Base-by-base conservation (phyloP, 208 protist genomes). In the Acanthamoeba healyi region DNA sequence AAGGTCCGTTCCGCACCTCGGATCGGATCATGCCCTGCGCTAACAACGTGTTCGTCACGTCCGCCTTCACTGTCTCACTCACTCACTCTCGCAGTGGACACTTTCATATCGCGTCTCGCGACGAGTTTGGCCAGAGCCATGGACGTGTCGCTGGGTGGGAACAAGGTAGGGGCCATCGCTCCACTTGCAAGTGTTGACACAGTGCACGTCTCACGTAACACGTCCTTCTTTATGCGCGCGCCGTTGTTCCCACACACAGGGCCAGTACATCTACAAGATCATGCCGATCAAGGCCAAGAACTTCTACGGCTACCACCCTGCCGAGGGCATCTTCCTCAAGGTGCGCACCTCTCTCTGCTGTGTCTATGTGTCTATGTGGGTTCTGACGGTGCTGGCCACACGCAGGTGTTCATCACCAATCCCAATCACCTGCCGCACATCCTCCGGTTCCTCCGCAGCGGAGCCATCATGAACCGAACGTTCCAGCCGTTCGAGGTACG, bases 251-350 rank as follows among this genome's bases (percentile, higher is more conserved):
- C 7, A 14, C 19, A 0, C 29, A 7, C 82, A 89, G 42, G 94
- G 36, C 26, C 84, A 91, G 42, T 94, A 95, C 74, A 67, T 96
- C 5, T 93, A 94, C 40, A 87, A 79, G 15, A 74, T 95, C 40
- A 44, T 79, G 34, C 32, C 94, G 2, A 92, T 96, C n/a, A 54
- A 58, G 19, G 93, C 88, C 34, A 90, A 63, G 26, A 58, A 88
- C 26, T 97, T 97, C 56, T 98, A 98, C 93, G 97, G 97, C 19
- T 98, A 95, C 58, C 63, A 94, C 44, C 91, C 74, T 12, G 34
- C 34, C 12, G 92, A 95, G 26, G 82, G 92, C n/a, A 74, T 96
- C 56, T 98, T 97, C 84, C 94, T 97, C 12, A 97, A 97, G 79
- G 67, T 97, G 24, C 67, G 67, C 63, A 95, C 49, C 92, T 86